Conservation (phyloP, 805 yeast genomes). For the Grigorovia transvaalensis region DNA sequence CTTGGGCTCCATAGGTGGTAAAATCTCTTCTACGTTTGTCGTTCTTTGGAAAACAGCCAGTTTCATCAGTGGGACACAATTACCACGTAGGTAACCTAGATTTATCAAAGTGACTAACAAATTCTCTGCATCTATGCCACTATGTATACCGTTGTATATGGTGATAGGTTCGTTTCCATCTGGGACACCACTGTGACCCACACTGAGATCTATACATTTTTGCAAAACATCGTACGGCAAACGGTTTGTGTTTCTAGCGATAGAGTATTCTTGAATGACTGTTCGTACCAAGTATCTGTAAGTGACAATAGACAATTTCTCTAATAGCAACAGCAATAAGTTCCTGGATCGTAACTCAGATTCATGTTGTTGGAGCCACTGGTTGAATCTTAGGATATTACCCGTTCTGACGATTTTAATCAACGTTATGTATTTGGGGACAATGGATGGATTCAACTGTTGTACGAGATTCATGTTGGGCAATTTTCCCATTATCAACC, state of each 20-base stretch:
- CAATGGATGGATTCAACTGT: constrained; percentile 13
- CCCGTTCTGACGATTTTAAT: constrained; percentile 34
- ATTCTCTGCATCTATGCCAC: constrained; percentile 17
- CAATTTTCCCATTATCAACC: constrained; percentile 43
- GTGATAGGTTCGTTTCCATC: neutral
- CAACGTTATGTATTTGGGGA: constrained; percentile 32
- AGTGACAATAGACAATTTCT: constrained; percentile 34
- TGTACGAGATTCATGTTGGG: constrained; percentile 31
- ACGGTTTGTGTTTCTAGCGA: constrained; percentile 16
- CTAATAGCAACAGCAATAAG: constrained; percentile 30
- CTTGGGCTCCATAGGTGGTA: constrained; percentile 22
- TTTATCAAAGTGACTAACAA: constrained; percentile 24
- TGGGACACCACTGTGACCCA: constrained; percentile 4
- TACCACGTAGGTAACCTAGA: constrained; percentile 24
- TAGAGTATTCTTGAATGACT: constrained; percentile 11
- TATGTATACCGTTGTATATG: constrained; percentile 20
- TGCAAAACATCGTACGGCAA: constrained; percentile 19
- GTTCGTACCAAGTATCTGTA: constrained; percentile 30
- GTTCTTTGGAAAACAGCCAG: constrained; percentile 26
- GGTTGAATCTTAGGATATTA: constrained; percentile 29
- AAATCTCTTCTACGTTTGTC: constrained; percentile 13
- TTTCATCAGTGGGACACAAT: constrained; percentile 24
- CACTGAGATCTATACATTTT: constrained; percentile 12
- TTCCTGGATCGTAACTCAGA: constrained; percentile 24
- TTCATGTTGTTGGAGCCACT: constrained; percentile 26